Evolutionary conservation across 805 yeast species (phyloP), one percentile per base, ranked within the genome.

Genomic region (Monosporozyma aquatica): DNA sequence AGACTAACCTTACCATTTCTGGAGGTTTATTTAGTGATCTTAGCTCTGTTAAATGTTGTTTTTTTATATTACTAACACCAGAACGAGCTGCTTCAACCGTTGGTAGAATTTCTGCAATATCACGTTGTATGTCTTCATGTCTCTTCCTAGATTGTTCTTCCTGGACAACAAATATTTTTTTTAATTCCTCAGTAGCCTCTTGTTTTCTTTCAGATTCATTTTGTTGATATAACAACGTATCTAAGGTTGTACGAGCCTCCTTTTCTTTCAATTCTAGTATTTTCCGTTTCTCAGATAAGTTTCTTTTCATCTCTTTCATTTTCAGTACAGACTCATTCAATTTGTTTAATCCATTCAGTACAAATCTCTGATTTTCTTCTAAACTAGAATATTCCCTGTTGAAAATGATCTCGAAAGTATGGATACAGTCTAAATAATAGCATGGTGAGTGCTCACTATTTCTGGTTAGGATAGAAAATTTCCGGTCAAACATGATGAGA

Each of bases 11-110:
- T 5, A 90, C 90, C 0, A 92, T 80, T 7, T 77, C 81, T 0
- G 97, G 97, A 0, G 97, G 97, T 46, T 86, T 86, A 6, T 75
- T 64, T 94, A 90, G 84, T 11, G 95, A 80, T 54, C 95, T 68
- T 23, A 90, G 67, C 61, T 90, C 97, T 1, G 95, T 84, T 33
- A 90, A 67, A 55, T 90, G 97, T 46, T 85, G 94, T 58, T 90
- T 90, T 61, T 87, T 87, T 47, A 90, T 90, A 52, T 86, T 83
- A 50, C 83, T 82, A n/a, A 90, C 97, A 13, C 95, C 95, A 46
- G 74, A 67, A 53, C 82, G 83, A 0, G 97, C 97, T 48, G 82
- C 94, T 3, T 74, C 43, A 6, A 89, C 81, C 0, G 92, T 81
- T 0, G 97, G 96, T 54, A 87, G 92, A 0, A 89, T 95, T 5